phyloP scores from a whole-genome alignment of 2,329 filamentous ascomycete genomes.

The Massarina eburnea region DNA sequence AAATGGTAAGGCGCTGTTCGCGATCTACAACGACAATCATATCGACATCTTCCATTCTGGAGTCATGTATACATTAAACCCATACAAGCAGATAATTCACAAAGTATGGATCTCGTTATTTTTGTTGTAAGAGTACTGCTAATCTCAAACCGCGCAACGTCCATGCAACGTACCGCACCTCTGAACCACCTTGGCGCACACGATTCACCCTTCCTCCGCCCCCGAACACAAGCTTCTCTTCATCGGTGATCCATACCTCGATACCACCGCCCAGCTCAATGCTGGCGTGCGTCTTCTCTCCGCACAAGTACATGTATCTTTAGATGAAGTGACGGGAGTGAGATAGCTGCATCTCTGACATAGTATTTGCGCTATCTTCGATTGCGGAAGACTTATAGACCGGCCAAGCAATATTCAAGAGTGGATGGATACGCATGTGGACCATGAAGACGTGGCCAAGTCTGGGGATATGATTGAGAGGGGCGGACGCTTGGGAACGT shows the following conservation, averaged over 20 bases:
- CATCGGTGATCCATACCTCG: slow-evolving; percentile 71
- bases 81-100: no score
- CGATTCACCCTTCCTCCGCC: slow-evolving; percentile 69
- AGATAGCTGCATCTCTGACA: slow-evolving; percentile 67
- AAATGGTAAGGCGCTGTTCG: no score
- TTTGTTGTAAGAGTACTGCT: no score
- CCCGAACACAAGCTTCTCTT: slow-evolving; percentile 57
- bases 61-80: no score
- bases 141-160: slow-evolving; percentile 73
- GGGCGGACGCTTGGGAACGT: slow-evolving; percentile 65
- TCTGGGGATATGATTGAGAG: slow-evolving; percentile 66
- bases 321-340: slow-evolving; percentile 37
- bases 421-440: slow-evolving; percentile 68
- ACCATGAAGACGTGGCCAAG: slow-evolving; percentile 66
- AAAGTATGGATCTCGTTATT: no score
- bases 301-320: slow-evolving; percentile 66
- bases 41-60: neutral
- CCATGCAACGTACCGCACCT: slow-evolving; percentile 71
- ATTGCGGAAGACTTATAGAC: slow-evolving; percentile 63
- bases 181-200: slow-evolving; percentile 76
- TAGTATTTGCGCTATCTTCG: slow-evolving; percentile 64
- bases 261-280: slow-evolving; percentile 68
- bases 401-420: slow-evolving; percentile 65
- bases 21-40: neutral
- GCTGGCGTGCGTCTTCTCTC: slow-evolving; percentile 72